phyloP scores from a whole-genome alignment of 2,329 filamentous ascomycete species.

The Colletotrichum kahawae region DNA sequence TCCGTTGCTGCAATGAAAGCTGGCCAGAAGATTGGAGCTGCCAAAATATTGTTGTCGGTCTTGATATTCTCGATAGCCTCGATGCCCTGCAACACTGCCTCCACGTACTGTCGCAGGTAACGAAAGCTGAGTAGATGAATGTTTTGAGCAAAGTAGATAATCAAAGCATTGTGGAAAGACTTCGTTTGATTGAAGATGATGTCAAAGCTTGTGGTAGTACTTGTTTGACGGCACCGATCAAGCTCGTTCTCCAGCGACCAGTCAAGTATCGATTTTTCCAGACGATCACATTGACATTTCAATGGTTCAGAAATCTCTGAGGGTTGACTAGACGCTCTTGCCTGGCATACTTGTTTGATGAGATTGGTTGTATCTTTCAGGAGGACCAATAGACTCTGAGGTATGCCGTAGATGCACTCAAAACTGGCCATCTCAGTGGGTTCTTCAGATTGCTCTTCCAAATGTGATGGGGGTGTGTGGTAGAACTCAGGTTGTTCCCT shows the following conservation, averaged over 20 bases:
- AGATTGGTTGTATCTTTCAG: slow-evolving; percentile 7
- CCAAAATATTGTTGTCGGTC: slow-evolving; percentile 19
- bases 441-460: neutral
- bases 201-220: neutral
- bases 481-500: neutral
- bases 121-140: slow-evolving; percentile 21
- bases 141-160: slow-evolving; percentile 30
- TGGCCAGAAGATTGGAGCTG: slow-evolving; percentile 28
- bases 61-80: slow-evolving; percentile 28
- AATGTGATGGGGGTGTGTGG: neutral
- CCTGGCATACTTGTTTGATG: neutral
- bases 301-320: neutral
- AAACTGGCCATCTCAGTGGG: slow-evolving; percentile 1
- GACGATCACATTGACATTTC: neutral
- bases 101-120: slow-evolving; percentile 23
- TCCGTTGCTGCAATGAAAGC: slow-evolving; percentile 27
- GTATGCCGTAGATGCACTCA: slow-evolving; percentile 25
- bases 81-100: slow-evolving; percentile 23
- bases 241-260: slow-evolving; percentile 4
- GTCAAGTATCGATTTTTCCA: slow-evolving; percentile 18
- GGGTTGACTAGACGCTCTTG: neutral
- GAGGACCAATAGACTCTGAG: slow-evolving; percentile 16
- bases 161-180: slow-evolving; percentile 29
- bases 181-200: slow-evolving; percentile 19
- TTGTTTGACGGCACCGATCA: neutral